Evolutionary conservation across 2,329 filamentous ascomycete genomes (phyloP).

Genomic region (Cadophora luteo-olivacea): DNA sequence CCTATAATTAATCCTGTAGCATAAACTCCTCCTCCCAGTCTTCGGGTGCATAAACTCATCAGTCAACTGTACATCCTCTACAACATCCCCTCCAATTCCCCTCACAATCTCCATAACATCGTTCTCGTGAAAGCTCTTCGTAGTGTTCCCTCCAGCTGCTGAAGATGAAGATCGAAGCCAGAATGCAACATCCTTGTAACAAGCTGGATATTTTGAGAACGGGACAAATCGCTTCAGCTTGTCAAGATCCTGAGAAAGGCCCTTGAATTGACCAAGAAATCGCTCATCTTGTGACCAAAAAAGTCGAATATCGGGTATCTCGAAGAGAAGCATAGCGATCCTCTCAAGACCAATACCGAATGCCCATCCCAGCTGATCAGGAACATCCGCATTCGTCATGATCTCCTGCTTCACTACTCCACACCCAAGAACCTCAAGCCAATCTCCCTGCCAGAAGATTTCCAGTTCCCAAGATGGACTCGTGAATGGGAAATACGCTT

Average conservation of each 20-base stretch:
- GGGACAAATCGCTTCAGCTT: constrained; percentile 72
- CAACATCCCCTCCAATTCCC: constrained; percentile 78
- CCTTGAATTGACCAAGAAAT: constrained; percentile 85
- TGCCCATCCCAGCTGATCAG: constrained; percentile 85
- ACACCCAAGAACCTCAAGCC: constrained; percentile 95
- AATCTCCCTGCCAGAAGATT: constrained; percentile 91
- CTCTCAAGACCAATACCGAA: constrained; percentile 94
- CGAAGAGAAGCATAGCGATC: constrained; percentile 96
- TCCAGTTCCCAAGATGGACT: constrained; percentile 96
- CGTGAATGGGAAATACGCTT: constrained; percentile 97
- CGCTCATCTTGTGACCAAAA: constrained; percentile 91
- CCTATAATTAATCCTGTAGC: constrained; percentile 92
- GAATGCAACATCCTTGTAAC: constrained; percentile 92
- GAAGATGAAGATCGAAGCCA: constrained; percentile 69
- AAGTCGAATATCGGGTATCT: constrained; percentile 92
- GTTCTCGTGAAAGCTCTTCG: constrained; percentile 81
- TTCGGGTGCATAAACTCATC: constrained; percentile 91
- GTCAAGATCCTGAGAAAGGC: constrained; percentile 59
- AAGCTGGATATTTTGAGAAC: constrained; percentile 90
- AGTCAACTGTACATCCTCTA: constrained; percentile 84
- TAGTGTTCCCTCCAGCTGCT: constrained; percentile 54
- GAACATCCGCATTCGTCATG: constrained; percentile 76
- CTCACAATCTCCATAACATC: constrained; percentile 97
- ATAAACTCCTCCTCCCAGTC: constrained; percentile 82
- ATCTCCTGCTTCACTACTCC: constrained; percentile 87